A percentile compares a stretch with the other conserved stretches of the same genome.
Conservation (phyloP, 2,329 filamentous ascomycete species). For the Neurospora sp. region DNA sequence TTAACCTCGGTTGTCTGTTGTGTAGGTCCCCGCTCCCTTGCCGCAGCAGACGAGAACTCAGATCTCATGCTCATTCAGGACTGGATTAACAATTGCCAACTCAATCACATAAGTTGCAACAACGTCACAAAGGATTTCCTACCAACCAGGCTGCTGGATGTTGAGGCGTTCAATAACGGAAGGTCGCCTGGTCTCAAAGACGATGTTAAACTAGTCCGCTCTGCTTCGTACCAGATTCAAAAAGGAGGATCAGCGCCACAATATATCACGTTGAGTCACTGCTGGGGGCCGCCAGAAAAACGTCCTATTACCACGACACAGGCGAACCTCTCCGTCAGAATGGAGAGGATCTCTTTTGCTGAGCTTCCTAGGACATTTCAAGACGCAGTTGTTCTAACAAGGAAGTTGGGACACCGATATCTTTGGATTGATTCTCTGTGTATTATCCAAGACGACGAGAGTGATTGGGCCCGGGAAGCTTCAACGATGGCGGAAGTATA, state of each 20-base stretch:
- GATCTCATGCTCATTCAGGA: neutral
- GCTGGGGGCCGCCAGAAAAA: neutral
- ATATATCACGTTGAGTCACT: neutral
- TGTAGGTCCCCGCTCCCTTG: neutral
- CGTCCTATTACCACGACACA: neutral
- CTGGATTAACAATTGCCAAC: neutral
- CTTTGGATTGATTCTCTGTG: neutral
- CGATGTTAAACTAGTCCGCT: neutral
- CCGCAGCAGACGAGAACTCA: neutral
- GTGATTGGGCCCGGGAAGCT: neutral
- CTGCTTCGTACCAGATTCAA: neutral
- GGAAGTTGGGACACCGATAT: neutral
- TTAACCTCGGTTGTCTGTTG: rapidly evolving
- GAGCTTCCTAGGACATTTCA: neutral
- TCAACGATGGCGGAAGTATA: neutral
- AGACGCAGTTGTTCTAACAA: neutral
- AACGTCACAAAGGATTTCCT: neutral
- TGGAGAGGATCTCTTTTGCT: neutral
- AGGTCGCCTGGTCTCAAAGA: neutral
- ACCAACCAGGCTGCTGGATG: neutral
- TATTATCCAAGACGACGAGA: neutral
- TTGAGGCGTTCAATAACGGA: neutral
- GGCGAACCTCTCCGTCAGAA: rapidly evolving
- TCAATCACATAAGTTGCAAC: neutral
- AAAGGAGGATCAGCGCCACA: rapidly evolving